Base-by-base conservation (phyloP, 257 asterid genomes). In the Lycium ferocissimum region DNA sequence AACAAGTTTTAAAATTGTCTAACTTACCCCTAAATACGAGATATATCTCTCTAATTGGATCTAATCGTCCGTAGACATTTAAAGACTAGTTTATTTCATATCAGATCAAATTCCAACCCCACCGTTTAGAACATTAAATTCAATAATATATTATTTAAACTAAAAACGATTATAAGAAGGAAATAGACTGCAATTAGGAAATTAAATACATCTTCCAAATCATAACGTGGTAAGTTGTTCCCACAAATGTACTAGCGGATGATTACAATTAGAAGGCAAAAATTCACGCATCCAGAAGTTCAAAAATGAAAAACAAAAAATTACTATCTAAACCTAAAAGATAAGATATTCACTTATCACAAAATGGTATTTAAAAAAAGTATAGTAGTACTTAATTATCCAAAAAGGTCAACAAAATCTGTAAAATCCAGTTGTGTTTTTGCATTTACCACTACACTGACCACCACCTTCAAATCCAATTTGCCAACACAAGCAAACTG, bases 401-500 rank as follows among this genome's bases (percentile, higher is more conserved):
- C 61, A 26, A 49, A 26, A 49, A 20, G 62, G 47, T 87, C 85
- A 91, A 71, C 85, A 89, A 83, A 43, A 88, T 88, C 91, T 90
- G 90, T 88, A 84, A 72, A 86, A 72, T 13, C 93, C 94, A 81
- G 80, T 80, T 43, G 67, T 70, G 75, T 87, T 83, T 85, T 90
- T 91, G 85, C 97, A 91, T 85, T 92, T 87, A 83, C 86, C 85
- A 89, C 98, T 90, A 81, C 83, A 26, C 15, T 67, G 37, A 86
- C 81, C 90, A 22, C 91, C 94, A 73, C 85, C 85, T 83, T 87
- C 86, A 78, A 82, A 86, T 40, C 95, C 95, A 85, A 92, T 63
- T 85, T 89, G 96, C 92, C 95, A 90, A 70, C 95, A 92, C 87
- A 89, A 49, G 85, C 97, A 93, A 86, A 86, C 86, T 35, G 85